phyloP scores from a whole-genome alignment of 768 basidiomycete genomes.

The Lactifluus hygrophoroides region DNA sequence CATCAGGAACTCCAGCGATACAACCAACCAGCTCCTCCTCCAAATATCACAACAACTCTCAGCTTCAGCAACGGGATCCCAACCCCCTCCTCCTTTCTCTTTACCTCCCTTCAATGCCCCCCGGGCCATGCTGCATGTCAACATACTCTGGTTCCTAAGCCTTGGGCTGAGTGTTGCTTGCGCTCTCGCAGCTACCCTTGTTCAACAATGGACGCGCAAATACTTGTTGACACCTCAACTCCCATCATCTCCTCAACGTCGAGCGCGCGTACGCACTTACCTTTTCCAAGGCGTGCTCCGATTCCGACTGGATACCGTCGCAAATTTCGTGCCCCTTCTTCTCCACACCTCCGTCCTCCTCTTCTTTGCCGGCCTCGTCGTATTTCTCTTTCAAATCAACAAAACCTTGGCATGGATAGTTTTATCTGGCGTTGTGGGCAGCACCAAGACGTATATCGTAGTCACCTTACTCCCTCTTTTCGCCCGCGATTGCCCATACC shows the following conservation, averaged over 20 bases:
- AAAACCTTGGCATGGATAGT: neutral
- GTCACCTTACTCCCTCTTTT: conserved; percentile 1
- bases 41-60: conserved; percentile 11
- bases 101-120: neutral
- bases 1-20: neutral
- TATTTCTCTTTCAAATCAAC: neutral
- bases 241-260: neutral
- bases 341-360: conserved; percentile 4
- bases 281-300: neutral
- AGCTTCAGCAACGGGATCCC: neutral
- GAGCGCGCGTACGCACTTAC: neutral
- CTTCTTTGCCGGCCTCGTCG: conserved; percentile 4
- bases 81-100: neutral
- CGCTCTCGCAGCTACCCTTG: conserved; percentile 1
- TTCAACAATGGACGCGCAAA: conserved; percentile 8
- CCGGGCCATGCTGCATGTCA: neutral
- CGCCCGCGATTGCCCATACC: conserved; percentile 8
- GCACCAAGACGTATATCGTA: neutral
- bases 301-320: neutral
- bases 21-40: conserved; percentile 3
- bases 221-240: conserved; percentile 1
- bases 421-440: neutral
- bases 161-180: neutral
- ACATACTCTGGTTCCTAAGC: conserved; percentile 6
- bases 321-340: neutral